Conservation (phyloP, 2,329 filamentous ascomycete species). For the Alternaria novae-zelandiae region DNA sequence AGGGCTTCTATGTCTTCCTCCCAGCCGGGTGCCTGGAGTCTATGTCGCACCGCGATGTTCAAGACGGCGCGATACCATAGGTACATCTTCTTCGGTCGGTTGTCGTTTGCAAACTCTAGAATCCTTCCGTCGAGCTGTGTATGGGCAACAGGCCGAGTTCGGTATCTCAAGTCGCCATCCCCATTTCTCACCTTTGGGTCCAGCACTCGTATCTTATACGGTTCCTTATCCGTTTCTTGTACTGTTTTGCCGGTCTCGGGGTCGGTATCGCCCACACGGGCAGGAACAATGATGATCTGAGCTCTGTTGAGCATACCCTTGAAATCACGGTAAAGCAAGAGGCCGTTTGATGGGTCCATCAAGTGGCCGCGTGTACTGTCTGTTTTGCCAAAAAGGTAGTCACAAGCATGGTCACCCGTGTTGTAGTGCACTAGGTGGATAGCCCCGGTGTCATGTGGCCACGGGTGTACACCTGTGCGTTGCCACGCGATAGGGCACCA, state of each 20-base stretch:
- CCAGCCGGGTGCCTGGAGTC: too few species aligned
- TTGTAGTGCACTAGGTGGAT: not conserved
- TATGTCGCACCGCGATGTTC: not conserved
- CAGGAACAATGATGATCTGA: not conserved
- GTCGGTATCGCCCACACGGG: not conserved
- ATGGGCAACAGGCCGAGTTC: too few species aligned
- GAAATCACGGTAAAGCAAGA: not conserved
- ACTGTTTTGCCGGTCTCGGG: not conserved
- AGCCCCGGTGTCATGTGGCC: too few species aligned
- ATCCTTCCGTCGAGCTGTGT: not conserved
- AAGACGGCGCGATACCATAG: not conserved
- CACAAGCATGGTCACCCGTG: not conserved
- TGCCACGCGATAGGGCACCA: too few species aligned
- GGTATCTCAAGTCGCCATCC: too few species aligned
- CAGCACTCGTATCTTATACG: not conserved
- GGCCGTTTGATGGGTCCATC: not conserved
- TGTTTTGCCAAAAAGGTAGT: not conserved
- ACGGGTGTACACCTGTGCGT: too few species aligned
- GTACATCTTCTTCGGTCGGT: not conserved
- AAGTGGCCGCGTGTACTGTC: not conserved
- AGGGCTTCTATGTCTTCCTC: too few species aligned
- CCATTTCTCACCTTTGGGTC: too few species aligned
- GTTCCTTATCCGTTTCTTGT: not conserved
- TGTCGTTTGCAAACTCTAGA: not conserved
- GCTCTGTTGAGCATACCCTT: too few species aligned